Percentiles rank a stretch among this genome's conserved stretches.
phyloP scores from a whole-genome alignment of 768 basidiomycete genomes.

The Tephrocybe sp. region DNA sequence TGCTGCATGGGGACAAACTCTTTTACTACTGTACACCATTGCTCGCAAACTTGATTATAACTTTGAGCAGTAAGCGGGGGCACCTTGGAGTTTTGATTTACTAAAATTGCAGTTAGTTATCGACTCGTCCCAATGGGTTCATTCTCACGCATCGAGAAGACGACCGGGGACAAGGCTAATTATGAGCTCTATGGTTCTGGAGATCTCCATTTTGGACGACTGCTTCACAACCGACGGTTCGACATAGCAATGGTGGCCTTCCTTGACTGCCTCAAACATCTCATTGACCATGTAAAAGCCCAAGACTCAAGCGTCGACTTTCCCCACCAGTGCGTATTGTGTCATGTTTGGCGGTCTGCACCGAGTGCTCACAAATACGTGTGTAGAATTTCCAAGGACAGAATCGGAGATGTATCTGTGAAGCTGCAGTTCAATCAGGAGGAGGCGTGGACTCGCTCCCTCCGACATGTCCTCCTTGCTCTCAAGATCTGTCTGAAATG shows the following conservation, averaged over 20 bases:
- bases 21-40: slow-evolving; percentile 88
- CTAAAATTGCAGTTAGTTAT: slow-evolving; percentile 54
- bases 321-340: slow-evolving; percentile 74
- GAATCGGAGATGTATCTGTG: slow-evolving; percentile 93
- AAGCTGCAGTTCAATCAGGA: slow-evolving; percentile 94
- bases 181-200: slow-evolving; percentile 96
- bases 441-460: slow-evolving; percentile 91
- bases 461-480: slow-evolving; percentile 87
- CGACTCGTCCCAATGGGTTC: slow-evolving; percentile 92
- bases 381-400: slow-evolving; percentile 85
- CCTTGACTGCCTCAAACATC: slow-evolving; percentile 89
- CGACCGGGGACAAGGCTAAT: slow-evolving; percentile 72
- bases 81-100: not conserved
- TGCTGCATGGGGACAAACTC: slow-evolving; percentile 95
- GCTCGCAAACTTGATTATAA: slow-evolving; percentile 88
- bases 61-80: slow-evolving; percentile 69
- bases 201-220: slow-evolving; percentile 81
- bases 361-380: slow-evolving; percentile 6
- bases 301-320: slow-evolving; percentile 74
- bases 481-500: slow-evolving; percentile 87
- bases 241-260: slow-evolving; percentile 96
- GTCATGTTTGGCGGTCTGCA: slow-evolving; percentile 5
- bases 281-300: slow-evolving; percentile 81
- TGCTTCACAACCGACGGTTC: slow-evolving; percentile 93
- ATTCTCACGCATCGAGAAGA: slow-evolving; percentile 88